Percentiles rank a stretch among this genome's conserved stretches.
phyloP scores from a whole-genome alignment of 1,139 yeast genomes.

The Candida sanyaensis region DNA sequence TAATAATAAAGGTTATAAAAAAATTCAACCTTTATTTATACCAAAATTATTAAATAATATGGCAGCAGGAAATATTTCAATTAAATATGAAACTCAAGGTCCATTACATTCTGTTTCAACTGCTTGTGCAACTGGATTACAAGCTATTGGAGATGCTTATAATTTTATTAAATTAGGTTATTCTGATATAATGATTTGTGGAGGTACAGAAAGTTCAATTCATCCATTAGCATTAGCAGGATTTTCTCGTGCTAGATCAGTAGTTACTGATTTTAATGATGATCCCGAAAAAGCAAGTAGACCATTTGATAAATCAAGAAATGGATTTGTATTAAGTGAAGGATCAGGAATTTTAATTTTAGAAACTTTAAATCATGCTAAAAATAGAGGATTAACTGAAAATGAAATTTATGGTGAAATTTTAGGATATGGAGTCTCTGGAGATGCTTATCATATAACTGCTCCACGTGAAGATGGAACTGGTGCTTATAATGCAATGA shows the following conservation, averaged over 20 bases:
- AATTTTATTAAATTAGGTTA: constrained; percentile 78
- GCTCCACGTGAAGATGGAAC: constrained; percentile 83
- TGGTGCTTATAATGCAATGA: constrained; percentile 87
- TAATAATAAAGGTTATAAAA: constrained; percentile 59
- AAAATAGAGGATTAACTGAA: constrained; percentile 52
- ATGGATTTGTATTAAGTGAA: constrained; percentile 92
- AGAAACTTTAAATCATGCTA: constrained; percentile 79
- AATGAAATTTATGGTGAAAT: constrained; percentile 76
- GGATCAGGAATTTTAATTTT: constrained; percentile 83
- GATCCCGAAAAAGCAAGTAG: constrained; percentile 69
- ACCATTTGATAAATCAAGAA: constrained; percentile 79
- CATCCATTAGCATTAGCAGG: constrained; percentile 92
- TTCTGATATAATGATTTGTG: constrained; percentile 87
- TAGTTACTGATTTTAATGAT: constrained; percentile 65
- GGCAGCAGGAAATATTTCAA: constrained; percentile 94
- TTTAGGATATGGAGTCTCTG: constrained; percentile 84
- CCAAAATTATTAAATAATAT: constrained; percentile 85
- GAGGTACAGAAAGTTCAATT: constrained; percentile 86
- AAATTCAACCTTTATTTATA: constrained; percentile 81
- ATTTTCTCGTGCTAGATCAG: constrained; percentile 85
- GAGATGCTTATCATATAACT: constrained; percentile 92
- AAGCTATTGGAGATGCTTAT: constrained; percentile 90
- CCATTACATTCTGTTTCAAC: constrained; percentile 89
- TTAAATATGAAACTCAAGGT: constrained; percentile 73
- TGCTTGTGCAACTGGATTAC: constrained; percentile 97